These are phyloP conservation scores for Penicillium coprophilum DNA, from an alignment of 495 filamentous ascomycete genomes.

Conservation along the genomic window DNA sequence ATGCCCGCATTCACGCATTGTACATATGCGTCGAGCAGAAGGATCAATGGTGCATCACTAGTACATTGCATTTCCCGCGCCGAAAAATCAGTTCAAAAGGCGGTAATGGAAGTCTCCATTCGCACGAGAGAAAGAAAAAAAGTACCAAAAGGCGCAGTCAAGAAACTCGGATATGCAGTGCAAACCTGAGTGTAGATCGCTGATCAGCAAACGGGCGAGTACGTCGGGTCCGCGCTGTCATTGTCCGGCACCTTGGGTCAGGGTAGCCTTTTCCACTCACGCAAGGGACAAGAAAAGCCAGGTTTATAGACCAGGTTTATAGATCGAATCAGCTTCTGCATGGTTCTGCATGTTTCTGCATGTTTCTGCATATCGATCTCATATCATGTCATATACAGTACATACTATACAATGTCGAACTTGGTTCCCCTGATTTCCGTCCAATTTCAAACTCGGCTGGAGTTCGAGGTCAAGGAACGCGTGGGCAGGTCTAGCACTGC, in stretches of 20 bases:
- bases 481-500: conserved; percentile 16
- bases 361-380: conserved; percentile 14
- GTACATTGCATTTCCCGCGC: neutral
- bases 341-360: no score
- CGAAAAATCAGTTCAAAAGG: conserved; percentile 4
- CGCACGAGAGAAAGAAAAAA: neutral
- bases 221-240: conserved; percentile 25
- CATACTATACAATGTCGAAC: neutral
- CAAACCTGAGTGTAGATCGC: conserved; percentile 9
- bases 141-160: neutral
- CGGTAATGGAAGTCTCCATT: conserved; percentile 1
- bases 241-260: neutral
- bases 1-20: neutral
- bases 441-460: conserved; percentile 9
- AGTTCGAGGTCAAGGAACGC: conserved; percentile 7
- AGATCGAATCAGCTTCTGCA: conserved; percentile 15
- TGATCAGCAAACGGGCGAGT: conserved; percentile 28
- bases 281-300: conserved; percentile 20
- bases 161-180: conserved; percentile 12
- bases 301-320: conserved; percentile 10
- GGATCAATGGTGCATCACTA: conserved; percentile 25
- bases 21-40: conserved; percentile 13
- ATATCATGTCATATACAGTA: conserved; percentile 9
- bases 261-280: conserved; percentile 12
- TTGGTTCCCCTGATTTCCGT: neutral